A percentile compares a stretch with the other conserved stretches of the same genome.
phyloP scores from a whole-genome alignment of 371 early-diverging fungal species.

The Zancudomyces culisetae region DNA sequence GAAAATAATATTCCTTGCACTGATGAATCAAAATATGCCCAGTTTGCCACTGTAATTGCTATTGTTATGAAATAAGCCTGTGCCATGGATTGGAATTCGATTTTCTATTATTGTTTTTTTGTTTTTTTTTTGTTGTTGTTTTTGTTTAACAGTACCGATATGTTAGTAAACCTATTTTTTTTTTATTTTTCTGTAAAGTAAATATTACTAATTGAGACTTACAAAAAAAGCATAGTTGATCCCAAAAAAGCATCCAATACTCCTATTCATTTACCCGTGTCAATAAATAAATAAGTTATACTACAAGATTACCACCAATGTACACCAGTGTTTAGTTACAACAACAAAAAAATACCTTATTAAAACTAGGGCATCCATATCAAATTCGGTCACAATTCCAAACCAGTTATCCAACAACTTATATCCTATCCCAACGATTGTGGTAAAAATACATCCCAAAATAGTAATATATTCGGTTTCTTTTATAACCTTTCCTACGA shows the following conservation, averaged over 20 bases:
- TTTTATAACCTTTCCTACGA: not conserved
- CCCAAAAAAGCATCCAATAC: constrained; percentile 19
- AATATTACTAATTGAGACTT: too few species aligned
- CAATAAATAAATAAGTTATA: too few species aligned
- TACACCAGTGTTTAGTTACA: too few species aligned
- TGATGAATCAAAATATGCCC: constrained; percentile 19
- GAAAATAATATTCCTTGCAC: constrained; percentile 18
- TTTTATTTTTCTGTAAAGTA: too few species aligned
- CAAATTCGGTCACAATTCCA: not conserved
- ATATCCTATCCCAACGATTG: not conserved
- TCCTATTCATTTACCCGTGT: too few species aligned
- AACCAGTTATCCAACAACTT: not conserved
- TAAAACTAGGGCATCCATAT: not conserved
- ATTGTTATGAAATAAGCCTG: constrained; percentile 14
- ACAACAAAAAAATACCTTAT: too few species aligned
- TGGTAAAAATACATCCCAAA: not conserved
- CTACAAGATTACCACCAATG: too few species aligned
- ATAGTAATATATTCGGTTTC: not conserved
- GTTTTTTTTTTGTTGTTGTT: too few species aligned
- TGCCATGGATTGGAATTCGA: constrained; percentile 15
- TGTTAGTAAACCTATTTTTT: too few species aligned
- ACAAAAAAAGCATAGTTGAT: constrained; percentile 20
- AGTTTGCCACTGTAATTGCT: constrained; percentile 17
- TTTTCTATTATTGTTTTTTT: too few species aligned
- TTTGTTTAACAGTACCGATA: too few species aligned